phyloP scores from a whole-genome alignment of 768 basidiomycete genomes.

The Lentinus brumalis region DNA sequence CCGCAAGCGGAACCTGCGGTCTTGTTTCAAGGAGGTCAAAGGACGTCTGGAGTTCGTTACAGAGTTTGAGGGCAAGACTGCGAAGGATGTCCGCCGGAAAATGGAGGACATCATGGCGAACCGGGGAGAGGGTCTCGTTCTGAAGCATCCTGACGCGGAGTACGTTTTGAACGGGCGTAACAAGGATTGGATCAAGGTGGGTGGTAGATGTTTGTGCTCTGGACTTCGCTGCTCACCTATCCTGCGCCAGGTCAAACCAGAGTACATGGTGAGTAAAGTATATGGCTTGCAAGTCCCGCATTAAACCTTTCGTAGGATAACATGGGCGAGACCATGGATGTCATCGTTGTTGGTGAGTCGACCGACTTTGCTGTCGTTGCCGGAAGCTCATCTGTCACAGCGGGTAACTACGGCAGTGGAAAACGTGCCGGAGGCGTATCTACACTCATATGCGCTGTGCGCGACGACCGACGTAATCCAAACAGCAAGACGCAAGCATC shows the following conservation, averaged over 20 bases:
- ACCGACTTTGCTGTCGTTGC: background rate
- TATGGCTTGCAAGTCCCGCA: background rate
- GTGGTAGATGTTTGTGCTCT: background rate
- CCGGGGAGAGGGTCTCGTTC: constrained; percentile 90
- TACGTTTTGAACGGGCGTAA: constrained; percentile 89
- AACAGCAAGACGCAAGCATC: constrained; percentile 45
- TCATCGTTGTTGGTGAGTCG: constrained; percentile 82
- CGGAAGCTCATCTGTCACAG: constrained; percentile 39
- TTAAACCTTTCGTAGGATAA: constrained; percentile 58
- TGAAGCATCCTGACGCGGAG: constrained; percentile 80
- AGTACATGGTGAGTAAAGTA: constrained; percentile 68
- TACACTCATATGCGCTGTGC: constrained; percentile 84
- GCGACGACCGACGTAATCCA: constrained; percentile 72
- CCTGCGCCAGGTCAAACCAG: constrained; percentile 67
- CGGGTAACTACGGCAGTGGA: constrained; percentile 86
- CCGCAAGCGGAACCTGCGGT: constrained; percentile 76
- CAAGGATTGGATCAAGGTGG: constrained; percentile 90
- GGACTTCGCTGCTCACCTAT: background rate
- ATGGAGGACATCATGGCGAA: constrained; percentile 84
- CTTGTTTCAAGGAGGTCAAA: constrained; percentile 64
- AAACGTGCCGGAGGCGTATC: constrained; percentile 88
- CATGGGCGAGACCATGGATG: constrained; percentile 90
- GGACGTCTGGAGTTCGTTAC: constrained; percentile 82
- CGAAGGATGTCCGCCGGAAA: constrained; percentile 75
- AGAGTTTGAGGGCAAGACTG: constrained; percentile 73